These are phyloP conservation scores for Colletotrichum lini DNA, from an alignment of 2,329 filamentous ascomycete genomes.

Conservation along the genomic window DNA sequence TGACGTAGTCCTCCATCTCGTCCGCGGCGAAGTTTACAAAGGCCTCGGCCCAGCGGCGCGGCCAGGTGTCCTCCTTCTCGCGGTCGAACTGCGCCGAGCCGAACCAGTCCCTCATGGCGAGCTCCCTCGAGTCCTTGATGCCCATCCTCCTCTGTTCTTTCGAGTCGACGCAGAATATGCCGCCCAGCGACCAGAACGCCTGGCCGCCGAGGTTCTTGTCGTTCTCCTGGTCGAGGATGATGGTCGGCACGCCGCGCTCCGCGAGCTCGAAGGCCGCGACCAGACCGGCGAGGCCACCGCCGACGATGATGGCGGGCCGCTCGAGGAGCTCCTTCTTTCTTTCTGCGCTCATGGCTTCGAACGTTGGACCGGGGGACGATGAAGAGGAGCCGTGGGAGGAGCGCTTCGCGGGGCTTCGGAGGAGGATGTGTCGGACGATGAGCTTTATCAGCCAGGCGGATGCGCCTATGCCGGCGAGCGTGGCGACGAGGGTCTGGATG, in stretches of 20 bases:
- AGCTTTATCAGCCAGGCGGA: conserved; percentile 40
- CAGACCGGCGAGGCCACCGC: conserved; percentile 71
- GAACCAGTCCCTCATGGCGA: conserved; percentile 73
- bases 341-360: conserved; percentile 33
- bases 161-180: conserved; percentile 72
- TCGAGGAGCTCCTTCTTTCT: conserved; percentile 35
- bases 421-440: conserved; percentile 39
- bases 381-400: conserved; percentile 32
- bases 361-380: conserved; percentile 26
- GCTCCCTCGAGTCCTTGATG: conserved; percentile 69
- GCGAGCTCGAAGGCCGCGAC: conserved; percentile 72
- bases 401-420: conserved; percentile 32
- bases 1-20: conserved; percentile 72
- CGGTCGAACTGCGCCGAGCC: conserved; percentile 72
- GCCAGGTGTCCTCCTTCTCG: conserved; percentile 69
- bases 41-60: conserved; percentile 72
- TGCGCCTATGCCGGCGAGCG: conserved; percentile 35
- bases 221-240: conserved; percentile 73
- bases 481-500: conserved; percentile 32
- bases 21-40: conserved; percentile 74
- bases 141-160: conserved; percentile 69
- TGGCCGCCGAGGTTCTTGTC: conserved; percentile 71
- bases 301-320: conserved; percentile 68
- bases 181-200: conserved; percentile 75
- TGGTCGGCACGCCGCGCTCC: conserved; percentile 61